A percentile compares a stretch with the other conserved stretches of the same genome.
Evolutionary conservation across 2,329 filamentous ascomycete species (phyloP).

Genomic region (Trichophyton benhamiae): DNA sequence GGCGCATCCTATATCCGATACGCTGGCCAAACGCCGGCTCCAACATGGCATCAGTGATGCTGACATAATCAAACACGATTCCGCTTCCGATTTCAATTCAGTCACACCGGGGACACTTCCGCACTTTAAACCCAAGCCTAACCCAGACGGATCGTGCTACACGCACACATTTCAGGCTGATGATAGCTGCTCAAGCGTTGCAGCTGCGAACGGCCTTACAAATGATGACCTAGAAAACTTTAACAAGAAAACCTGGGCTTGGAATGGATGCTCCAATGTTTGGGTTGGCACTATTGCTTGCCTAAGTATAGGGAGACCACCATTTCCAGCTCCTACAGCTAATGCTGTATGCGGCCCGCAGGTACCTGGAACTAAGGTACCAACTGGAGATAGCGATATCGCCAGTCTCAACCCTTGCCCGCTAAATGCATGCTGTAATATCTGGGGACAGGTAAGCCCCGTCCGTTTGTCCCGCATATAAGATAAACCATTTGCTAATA

Average conservation of each 20-base stretch:
- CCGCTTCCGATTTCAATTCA: slow-evolving; percentile 16
- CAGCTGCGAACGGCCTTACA: slow-evolving; percentile 27
- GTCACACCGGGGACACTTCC: slow-evolving; percentile 27
- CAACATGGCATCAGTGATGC: no score
- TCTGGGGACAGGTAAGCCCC: slow-evolving; percentile 26
- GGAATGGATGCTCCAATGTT: slow-evolving; percentile 29
- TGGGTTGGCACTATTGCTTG: slow-evolving; percentile 26
- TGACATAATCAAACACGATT: slow-evolving; percentile 15
- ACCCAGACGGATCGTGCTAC: slow-evolving; percentile 28
- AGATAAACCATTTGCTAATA: slow-evolving; percentile 30
- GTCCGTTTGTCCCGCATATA: slow-evolving; percentile 32
- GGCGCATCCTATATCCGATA: no score
- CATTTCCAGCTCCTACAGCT: slow-evolving; percentile 29
- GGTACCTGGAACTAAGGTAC: slow-evolving; percentile 26
- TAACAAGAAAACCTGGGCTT: slow-evolving; percentile 36
- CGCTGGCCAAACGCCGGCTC: no score
- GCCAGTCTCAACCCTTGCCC: slow-evolving; percentile 37
- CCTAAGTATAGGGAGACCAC: slow-evolving; percentile 29
- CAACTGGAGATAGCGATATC: slow-evolving; percentile 30
- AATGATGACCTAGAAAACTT: slow-evolving; percentile 27
- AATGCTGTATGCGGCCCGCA: slow-evolving; percentile 38
- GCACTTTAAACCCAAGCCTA: slow-evolving; percentile 25
- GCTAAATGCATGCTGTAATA: slow-evolving; percentile 33
- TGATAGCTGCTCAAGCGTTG: slow-evolving; percentile 29
- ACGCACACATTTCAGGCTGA: slow-evolving; percentile 23